Evolutionary conservation across 2,329 filamentous ascomycete species (phyloP), one percentile per base, ranked within the genome.

Genomic region (Nemania sp.): DNA sequence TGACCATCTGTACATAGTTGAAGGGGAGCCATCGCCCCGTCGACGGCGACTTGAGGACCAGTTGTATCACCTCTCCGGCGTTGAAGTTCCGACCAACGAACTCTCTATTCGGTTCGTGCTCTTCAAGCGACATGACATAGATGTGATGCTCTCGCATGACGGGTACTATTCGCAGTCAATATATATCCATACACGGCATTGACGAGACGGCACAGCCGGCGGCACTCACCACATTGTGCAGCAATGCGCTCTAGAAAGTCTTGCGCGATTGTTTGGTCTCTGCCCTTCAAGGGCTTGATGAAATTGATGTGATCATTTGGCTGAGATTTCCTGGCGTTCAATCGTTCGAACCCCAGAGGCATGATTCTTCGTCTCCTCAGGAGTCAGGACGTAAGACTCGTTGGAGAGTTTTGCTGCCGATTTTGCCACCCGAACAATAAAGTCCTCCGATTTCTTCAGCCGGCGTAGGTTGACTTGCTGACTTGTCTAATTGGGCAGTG

Each of bases 61-160:
- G 82, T 76, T 96, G 91, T 52, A 96, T 86, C 37, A 94, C 88
- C 73, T 96, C 92, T 35, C 92, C 92, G 7, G 89, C 90, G 68
- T 96, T 96, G 81, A 96, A 96, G 72, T 96, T 96, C 57, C 92
- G 89, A 2, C 92, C 92, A 42, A 91, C 87, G 70, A 96, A 96
- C 74, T 96, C 91, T 43, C 79, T 79, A 69, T 96, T 96, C 1
- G 89, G 87, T 57, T 89, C 87, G 71, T 91, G 92, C 72, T 96
- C 92, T 74, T 96, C 92, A 0, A 96, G 81, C 1, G 87, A 84
- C 72, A 84, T 88, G 52, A 91, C 83, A 29, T 82, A 83, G 21
- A 91, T 79, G 69, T 85, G 78, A 65, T 90, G 78, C 43, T 85
- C 81, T 68, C 82, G 84, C 87, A 90, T 91, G 49, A 91, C 80